Conservation (phyloP, 176 grass and related monocot species). For the Oryza punctata region DNA sequence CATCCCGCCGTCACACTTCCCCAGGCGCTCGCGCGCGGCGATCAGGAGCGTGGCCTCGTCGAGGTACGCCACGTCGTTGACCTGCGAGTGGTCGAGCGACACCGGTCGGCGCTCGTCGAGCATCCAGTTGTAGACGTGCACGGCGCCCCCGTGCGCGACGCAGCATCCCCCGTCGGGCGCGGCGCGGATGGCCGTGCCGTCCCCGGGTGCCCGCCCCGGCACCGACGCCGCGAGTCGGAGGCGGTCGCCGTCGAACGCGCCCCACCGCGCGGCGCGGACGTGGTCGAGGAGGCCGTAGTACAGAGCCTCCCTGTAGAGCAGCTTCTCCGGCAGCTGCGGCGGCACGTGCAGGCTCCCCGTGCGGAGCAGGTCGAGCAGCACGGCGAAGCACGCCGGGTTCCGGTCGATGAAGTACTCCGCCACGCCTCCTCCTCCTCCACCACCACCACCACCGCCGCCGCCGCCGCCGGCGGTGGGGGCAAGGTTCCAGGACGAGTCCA, state of each 20-base stretch:
- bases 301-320: constrained; percentile 86
- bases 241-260: constrained; percentile 74
- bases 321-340: constrained; percentile 68
- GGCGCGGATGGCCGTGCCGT: constrained; percentile 86
- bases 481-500: constrained; percentile 90
- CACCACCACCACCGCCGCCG: not conserved
- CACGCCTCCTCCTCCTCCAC: not conserved
- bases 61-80: constrained; percentile 91
- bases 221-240: constrained; percentile 57
- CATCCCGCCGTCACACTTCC: constrained; percentile 72
- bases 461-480: not conserved
- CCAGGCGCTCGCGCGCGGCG: constrained; percentile 70
- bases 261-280: constrained; percentile 78
- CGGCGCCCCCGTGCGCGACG: constrained; percentile 87
- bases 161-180: constrained; percentile 88
- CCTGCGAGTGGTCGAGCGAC: constrained; percentile 71
- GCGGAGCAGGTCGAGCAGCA: constrained; percentile 87
- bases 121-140: constrained; percentile 97
- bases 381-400: constrained; percentile 84
- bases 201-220: constrained; percentile 69
- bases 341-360: constrained; percentile 82
- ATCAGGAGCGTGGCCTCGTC: constrained; percentile 65
- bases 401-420: constrained; percentile 92
- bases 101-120: constrained; percentile 77
- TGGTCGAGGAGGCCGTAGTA: constrained; percentile 85